Conservation (phyloP, 768 basidiomycete species). For the Gelatoporia subvermispora region DNA sequence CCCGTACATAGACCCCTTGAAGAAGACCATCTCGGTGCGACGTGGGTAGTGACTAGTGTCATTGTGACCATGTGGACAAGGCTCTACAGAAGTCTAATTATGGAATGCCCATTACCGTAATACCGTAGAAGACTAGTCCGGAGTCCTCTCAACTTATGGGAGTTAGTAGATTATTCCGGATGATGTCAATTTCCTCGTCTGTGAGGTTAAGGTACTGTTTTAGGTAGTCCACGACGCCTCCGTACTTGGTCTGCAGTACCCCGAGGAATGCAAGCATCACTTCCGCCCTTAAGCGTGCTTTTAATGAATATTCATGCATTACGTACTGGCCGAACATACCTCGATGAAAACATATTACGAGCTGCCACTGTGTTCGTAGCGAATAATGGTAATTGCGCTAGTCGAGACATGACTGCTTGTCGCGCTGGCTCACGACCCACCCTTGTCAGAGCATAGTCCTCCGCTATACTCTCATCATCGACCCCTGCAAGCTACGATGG, state of each 20-base stretch:
- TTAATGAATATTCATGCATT: background rate
- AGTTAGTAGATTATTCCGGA: constrained; percentile 48
- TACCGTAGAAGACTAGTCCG: too few species aligned
- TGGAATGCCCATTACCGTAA: too few species aligned
- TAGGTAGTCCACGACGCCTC: constrained; percentile 62
- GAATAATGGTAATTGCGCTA: constrained; percentile 68
- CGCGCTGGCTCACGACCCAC: constrained; percentile 78
- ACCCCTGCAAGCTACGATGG: constrained; percentile 63
- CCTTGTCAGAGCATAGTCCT: constrained; percentile 74
- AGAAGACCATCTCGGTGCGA: too few species aligned
- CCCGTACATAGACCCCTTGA: too few species aligned
- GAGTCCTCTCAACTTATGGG: background rate
- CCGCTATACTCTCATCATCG: constrained; percentile 55
- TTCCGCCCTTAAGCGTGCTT: constrained; percentile 42
- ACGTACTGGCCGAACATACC: constrained; percentile 36
- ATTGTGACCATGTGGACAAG: too few species aligned
- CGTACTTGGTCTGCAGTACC: constrained; percentile 58
- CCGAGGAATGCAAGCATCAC: constrained; percentile 73
- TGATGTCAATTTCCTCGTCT: constrained; percentile 55
- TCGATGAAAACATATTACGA: constrained; percentile 78
- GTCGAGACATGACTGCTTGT: constrained; percentile 61
- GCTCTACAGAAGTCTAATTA: too few species aligned
- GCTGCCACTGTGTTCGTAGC: constrained; percentile 70
- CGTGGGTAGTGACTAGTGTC: too few species aligned
- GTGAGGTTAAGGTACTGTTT: constrained; percentile 51